Evolutionary conservation across 2,329 filamentous ascomycete genomes (phyloP), one percentile per base, ranked within the genome.

Genomic region (Phyllosticta citribraziliensis): DNA sequence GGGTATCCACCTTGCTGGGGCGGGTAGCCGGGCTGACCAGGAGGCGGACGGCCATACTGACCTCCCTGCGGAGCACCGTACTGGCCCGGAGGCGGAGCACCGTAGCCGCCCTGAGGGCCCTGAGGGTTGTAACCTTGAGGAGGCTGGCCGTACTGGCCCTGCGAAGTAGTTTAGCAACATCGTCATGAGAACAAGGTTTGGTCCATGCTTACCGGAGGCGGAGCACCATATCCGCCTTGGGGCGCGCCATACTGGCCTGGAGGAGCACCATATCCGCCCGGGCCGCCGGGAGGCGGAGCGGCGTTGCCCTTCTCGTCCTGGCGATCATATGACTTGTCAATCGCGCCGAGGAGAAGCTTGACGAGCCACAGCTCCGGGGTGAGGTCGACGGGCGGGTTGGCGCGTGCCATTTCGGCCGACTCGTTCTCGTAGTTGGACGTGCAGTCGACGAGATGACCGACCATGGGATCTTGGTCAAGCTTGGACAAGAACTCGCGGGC

Each of bases 381-480:
- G 51, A 87, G 74, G 65, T 86, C 79, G 27, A 87, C 80, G 3
- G 84, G 83, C 8, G 84, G 84, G 62, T 81, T 79, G 27, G 82
- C 82, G 56, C 80, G 79, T 1, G 81, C 76, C 84, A 88, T 86
- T 68, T 87, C 84, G 55, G 84, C 82, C 64, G 84, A 83, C 69
- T 88, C 85, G 65, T 85, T 83, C 72, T 87, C 85, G 66, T 82
- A 87, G 74, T 87, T 87, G 22, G 84, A 87, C 61, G 85, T 88
- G 75, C 85, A 88, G 71, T 88, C 85, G 62, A 88, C 81, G 70
- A 87, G 73, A 17, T 76, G 72, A 55, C 85, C 85, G 67, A 88
- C 81, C 22, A 72, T 71, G 12, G 84, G 83, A 63, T 88, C 84
- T 64, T 82, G 80, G 66, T 88, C 85, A n/a, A 88, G 78, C 67